Base-by-base conservation (phyloP, 2,329 filamentous ascomycete species). In the Ceratocystis alfenasii region DNA sequence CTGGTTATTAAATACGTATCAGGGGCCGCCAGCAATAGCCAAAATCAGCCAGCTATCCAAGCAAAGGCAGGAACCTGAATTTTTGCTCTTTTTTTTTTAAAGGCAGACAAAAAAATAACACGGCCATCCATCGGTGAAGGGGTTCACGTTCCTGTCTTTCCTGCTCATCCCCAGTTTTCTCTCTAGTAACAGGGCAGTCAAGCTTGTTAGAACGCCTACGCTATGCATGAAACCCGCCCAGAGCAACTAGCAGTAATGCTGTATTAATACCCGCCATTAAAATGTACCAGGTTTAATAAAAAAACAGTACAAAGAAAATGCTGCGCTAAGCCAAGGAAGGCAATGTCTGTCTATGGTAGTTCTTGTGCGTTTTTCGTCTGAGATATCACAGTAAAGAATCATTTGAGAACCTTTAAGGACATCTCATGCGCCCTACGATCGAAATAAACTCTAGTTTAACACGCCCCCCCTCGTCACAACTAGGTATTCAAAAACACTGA, bases 1-100 rank as follows among this genome's bases (percentile, higher is more conserved):
- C 22, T 57, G 50, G 10, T 30, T 15, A 60, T 61, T 66, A 68
- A 68, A 68, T 68, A 66, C 44, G 53, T 17, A 45, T 64, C 61
- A 66, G 67, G 67, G 67, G 67, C 33, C 30, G 6, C 33, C 45
- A 28, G 22, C 22, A 48, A 33, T 28, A 22, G 48, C 48, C 33
- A 48, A 59, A 65, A 65, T 67, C 63, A 67, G 63, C 60, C 63
- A 46, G 46, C 30, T 36, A 25, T 53, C 48, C 10, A 53, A 53
- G 22, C 48, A 53, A 15, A 41, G 22, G 22, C 25, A 53, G 48
- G 48, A 53, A 53, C 48, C 10, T 28, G 5, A 28, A 53, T 53
- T 53, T 53, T 15, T 28, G 22, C 20, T 53, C 48, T 28, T 22
- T 53, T 53, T 20, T 48, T 46, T n/a, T 46, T n/a, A 25, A 22